Evolutionary conservation across 176 grass and related monocot species (phyloP), one percentile per base, ranked within the genome.

Genomic region (Carex myosuroides): DNA sequence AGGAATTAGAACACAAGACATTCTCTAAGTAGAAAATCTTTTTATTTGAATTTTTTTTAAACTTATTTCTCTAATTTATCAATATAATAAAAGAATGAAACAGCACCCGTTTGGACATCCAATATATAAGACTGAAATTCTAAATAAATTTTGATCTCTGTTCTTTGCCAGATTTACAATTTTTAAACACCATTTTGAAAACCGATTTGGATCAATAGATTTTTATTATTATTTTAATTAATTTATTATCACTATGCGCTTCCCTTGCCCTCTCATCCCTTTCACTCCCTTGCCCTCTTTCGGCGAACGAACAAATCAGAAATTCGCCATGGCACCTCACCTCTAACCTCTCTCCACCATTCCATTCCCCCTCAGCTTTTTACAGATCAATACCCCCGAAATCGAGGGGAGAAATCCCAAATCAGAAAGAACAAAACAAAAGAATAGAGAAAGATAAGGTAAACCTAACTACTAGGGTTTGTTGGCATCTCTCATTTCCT

Each of bases 361-460:
- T 9, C 7, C 8, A 50, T 30, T 9, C 3, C 53, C 16, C 3
- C 33, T 61, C 20, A 82, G 35, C 60, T 64, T 29, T 81, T 81
- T 60, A 79, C 86, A 77, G 60, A 53, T 70, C 76, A 29, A 21
- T 58, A 58, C 30, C 91, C 75, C 85, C 79, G 53, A 22, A 62
- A 65, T 52, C 71, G 44, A 76, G 71, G 72, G 72, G 72, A 55
- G 46, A 54, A 76, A 76, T 14, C 3, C n/a, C 72, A 12, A 18
- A 48, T 72, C 41, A 11, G 5, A 72, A 22, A 12, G 9, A 33
- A 21, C 0, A 16, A 42, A 21, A 6, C 1, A 16, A 42, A 11
- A 6, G 20, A 13, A 48, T 1, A 44, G 6, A n/a, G 21, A 70
- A 41, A 9, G 14, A 42, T 42, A 41, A 41, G 66, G 33, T 41